Percentiles rank a stretch among this genome's conserved stretches.
Conservation (phyloP, 345 rosid species). For the Salix purpurea region DNA sequence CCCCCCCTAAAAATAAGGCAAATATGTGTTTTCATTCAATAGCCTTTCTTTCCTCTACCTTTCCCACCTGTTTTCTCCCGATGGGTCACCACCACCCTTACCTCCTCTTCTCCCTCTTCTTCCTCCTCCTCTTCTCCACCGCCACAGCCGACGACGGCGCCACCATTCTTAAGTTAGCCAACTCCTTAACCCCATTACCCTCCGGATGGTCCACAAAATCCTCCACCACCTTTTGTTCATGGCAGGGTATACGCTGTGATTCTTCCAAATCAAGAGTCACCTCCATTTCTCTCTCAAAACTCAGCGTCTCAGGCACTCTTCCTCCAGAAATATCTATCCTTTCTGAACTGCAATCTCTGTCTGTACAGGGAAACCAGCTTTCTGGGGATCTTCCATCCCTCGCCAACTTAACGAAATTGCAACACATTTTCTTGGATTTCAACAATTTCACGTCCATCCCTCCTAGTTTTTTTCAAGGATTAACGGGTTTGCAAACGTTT, state of each 20-base stretch:
- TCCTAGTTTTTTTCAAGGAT: constrained; percentile 54
- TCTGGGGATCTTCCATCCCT: constrained; percentile 61
- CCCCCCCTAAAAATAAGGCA: neutral
- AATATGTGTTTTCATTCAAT: neutral
- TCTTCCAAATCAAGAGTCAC: constrained; percentile 36
- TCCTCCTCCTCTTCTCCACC: constrained; percentile 11
- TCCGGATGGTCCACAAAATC: constrained; percentile 55
- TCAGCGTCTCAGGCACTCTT: constrained; percentile 45
- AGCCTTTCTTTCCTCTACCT: neutral
- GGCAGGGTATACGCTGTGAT: constrained; percentile 61
- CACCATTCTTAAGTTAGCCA: constrained; percentile 43
- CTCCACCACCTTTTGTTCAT: constrained; percentile 39
- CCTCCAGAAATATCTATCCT: constrained; percentile 54
- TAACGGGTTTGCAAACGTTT: constrained; percentile 45
- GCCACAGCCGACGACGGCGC: constrained; percentile 50
- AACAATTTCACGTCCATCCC: constrained; percentile 60
- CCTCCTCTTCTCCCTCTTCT: constrained; percentile 16
- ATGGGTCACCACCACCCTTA: neutral
- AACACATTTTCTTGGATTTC: constrained; percentile 35
- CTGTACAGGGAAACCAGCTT: constrained; percentile 53
- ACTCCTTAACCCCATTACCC: constrained; percentile 43
- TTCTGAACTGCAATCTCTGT: constrained; percentile 39
- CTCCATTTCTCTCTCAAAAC: constrained; percentile 35
- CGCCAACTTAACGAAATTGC: constrained; percentile 46
- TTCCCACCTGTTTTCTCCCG: neutral